Conservation (phyloP, 306 rosid genomes). For the Glycine latifolia region DNA sequence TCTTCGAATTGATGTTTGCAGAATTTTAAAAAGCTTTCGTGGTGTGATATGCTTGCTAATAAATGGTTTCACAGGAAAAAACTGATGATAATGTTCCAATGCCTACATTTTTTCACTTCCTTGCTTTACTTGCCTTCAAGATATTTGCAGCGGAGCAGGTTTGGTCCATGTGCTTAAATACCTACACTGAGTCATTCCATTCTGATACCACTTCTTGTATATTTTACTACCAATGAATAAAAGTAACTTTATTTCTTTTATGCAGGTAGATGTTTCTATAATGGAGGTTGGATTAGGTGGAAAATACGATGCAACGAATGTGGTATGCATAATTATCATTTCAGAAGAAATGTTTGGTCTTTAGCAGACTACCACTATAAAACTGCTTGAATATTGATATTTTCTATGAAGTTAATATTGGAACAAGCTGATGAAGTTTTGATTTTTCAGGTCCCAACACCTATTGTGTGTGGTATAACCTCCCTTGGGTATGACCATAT, state of each 20-base stretch:
- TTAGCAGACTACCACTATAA: slow-evolving; percentile 23
- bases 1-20: slow-evolving; percentile 24
- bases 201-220: not conserved
- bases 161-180: slow-evolving; percentile 35
- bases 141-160: slow-evolving; percentile 95
- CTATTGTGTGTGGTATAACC: slow-evolving; percentile 88
- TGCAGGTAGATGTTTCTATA: slow-evolving; percentile 93
- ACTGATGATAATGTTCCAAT: slow-evolving; percentile 71
- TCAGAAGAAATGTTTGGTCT: slow-evolving; percentile 23
- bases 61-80: slow-evolving; percentile 60
- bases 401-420: slow-evolving; percentile 13
- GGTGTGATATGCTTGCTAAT: slow-evolving; percentile 27
- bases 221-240: slow-evolving; percentile 18
- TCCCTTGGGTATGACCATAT: slow-evolving; percentile 98
- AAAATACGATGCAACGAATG: slow-evolving; percentile 92
- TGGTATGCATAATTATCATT: slow-evolving; percentile 64
- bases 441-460: slow-evolving; percentile 61
- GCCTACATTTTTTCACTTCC: slow-evolving; percentile 95
- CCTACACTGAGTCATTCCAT: slow-evolving; percentile 24
- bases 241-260: slow-evolving; percentile 16
- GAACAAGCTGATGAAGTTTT: slow-evolving; percentile 37
- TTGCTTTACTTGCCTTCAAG: slow-evolving; percentile 96
- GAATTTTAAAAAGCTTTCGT: not conserved
- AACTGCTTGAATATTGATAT: slow-evolving; percentile 38
- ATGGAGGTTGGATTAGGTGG: slow-evolving; percentile 99